Base-by-base conservation (phyloP, 108 stramenopile species). In the Cyclotella distinguenda region DNA sequence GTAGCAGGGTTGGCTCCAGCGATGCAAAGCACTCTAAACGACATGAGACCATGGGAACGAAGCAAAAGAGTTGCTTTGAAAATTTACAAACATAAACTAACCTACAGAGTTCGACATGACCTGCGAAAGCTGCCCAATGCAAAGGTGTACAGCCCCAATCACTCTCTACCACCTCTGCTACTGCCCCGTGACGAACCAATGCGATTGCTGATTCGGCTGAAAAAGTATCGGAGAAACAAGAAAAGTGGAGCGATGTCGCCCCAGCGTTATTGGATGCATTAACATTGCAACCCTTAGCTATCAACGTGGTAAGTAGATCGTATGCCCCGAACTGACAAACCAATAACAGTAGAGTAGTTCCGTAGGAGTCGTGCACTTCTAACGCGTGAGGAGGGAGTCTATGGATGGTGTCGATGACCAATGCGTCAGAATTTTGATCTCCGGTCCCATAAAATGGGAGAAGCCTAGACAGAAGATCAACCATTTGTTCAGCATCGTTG, bases 81-180 rank as follows among this genome's bases (percentile, higher is more conserved):
- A n/a, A n/a, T n/a, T n/a, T n/a, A n/a, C n/a, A n/a, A n/a, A n/a
- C n/a, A n/a, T n/a, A n/a, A n/a, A n/a, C n/a, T n/a, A n/a, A n/a
- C n/a, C n/a, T 63, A 48, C 78, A 82, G 11, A 79, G 52, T 23
- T 74, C 74, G 6, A 56, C 16, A 22, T 79, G 55, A 19, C 77
- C 82, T 12, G 62, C 36, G 27, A 28, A 79, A 12, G 72, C 82
- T 6, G 78, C 82, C 72, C 73, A 82, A 27, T 82, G 82, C 3
- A 82, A 43, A 31, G 78, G 78, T n/a, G 82, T 74, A 43, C 78
- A 82, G 3, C 78, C 78, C 54, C 68, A 82, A 22, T 70, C 50
- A 13, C 18, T 21, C 58, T 82, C 81, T 1, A 69, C 61, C 7
- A 78, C 60, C 46, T 82, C 72, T 33, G 77, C 72, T 11, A 50